Evolutionary conservation across 192 early-diverging fungal species (phyloP).

Genomic region (Coemansia sp.): DNA sequence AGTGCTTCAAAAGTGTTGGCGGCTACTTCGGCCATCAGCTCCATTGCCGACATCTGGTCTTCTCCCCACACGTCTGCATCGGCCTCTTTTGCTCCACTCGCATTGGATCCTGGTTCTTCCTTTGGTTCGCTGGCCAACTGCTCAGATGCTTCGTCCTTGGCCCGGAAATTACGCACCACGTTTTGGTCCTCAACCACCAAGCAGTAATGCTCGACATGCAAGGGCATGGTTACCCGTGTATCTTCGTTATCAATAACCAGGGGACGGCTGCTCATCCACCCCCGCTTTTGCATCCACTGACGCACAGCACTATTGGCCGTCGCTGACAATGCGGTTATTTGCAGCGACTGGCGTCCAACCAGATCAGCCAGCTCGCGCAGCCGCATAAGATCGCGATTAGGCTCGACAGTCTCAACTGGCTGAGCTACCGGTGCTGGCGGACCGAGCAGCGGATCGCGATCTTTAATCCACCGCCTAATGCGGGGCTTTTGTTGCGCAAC

Average conservation of each 20-base stretch:
- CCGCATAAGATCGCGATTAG: background rate
- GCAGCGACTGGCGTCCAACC: constrained; percentile 19
- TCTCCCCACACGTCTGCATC: background rate
- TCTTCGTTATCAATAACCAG: constrained; percentile 8
- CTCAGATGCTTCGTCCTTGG: background rate
- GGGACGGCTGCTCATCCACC: constrained; percentile 21
- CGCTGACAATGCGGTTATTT: constrained; percentile 30
- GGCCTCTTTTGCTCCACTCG: background rate
- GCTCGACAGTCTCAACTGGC: background rate
- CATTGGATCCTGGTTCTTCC: too few relatives aligned
- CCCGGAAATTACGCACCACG: constrained; percentile 33
- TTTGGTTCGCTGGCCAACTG: background rate
- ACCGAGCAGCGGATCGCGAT: background rate
- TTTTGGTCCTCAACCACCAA: constrained; percentile 35
- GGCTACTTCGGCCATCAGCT: constrained; percentile 38
- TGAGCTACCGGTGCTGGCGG: background rate
- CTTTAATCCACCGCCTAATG: constrained; percentile 14
- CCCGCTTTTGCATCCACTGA: constrained; percentile 25
- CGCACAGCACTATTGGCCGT: constrained; percentile 25
- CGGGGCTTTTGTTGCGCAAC: background rate
- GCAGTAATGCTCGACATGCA: constrained; percentile 28
- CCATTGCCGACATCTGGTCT: constrained; percentile 16
- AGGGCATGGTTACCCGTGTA: background rate
- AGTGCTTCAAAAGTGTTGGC: constrained; percentile 25
- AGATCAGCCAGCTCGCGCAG: background rate